phyloP scores from a whole-genome alignment of 2,329 filamentous ascomycete species.

The Fusarium palustre region DNA sequence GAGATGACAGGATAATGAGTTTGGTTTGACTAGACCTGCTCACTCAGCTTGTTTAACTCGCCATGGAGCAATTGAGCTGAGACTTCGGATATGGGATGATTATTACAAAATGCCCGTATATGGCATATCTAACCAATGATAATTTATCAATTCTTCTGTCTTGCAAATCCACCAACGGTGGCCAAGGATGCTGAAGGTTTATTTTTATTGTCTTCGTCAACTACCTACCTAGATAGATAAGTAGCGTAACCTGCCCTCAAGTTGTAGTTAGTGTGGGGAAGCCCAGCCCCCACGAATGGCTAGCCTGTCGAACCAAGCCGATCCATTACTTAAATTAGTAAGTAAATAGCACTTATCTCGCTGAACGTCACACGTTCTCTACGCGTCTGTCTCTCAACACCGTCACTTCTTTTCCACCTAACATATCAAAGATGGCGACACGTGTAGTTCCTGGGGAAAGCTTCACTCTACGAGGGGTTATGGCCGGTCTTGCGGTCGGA shows the following conservation, averaged over 20 bases:
- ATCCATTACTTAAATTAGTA: not conserved
- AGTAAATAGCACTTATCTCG: not conserved
- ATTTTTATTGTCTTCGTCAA: not conserved
- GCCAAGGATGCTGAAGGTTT: not conserved
- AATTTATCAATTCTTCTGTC: not conserved
- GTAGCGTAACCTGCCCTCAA: no score
- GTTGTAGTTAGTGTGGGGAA: constrained; percentile 9
- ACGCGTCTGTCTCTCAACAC: constrained; percentile 8
- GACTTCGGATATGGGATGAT: not conserved
- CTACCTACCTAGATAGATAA: no score
- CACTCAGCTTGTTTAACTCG: not conserved
- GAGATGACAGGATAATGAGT: not conserved
- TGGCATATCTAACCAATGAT: not conserved
- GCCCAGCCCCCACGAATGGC: not conserved
- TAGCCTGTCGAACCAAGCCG: constrained; percentile 1
- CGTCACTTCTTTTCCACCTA: not conserved
- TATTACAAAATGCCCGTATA: not conserved
- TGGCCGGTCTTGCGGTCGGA: constrained; percentile 85
- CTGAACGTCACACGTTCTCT: constrained; percentile 6
- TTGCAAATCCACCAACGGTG: not conserved
- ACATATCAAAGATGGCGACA: constrained; percentile 39
- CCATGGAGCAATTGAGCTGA: not conserved
- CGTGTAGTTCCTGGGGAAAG: constrained; percentile 64
- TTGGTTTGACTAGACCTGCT: not conserved
- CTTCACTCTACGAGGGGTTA: constrained; percentile 85